phyloP scores from a whole-genome alignment of 208 protist species.

The Leishmania gerbilli region DNA sequence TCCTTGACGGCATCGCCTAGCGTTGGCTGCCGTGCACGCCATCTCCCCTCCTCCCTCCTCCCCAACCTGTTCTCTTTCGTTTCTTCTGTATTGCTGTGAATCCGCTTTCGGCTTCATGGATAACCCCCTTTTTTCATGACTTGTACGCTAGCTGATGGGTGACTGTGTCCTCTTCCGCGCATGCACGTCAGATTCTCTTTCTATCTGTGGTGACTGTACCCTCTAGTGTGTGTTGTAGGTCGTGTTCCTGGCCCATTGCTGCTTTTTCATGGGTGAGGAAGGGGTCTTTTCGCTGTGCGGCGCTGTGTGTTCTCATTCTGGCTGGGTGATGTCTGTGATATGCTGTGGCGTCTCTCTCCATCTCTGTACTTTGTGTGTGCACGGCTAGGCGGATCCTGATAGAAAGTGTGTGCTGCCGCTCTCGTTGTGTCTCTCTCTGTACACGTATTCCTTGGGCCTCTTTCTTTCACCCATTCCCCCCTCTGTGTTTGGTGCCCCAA shows the following conservation, averaged over 20 bases:
- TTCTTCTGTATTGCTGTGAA: background rate
- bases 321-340: background rate
- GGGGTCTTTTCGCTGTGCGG: background rate
- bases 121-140: background rate
- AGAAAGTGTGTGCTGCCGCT: no score
- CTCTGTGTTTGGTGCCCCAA: background rate
- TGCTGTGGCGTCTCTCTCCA: background rate
- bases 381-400: background rate
- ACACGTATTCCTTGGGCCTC: conserved; percentile 3
- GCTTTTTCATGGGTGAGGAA: background rate
- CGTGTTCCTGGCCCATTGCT: background rate
- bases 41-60: background rate
- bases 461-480: no score
- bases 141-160: background rate
- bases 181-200: background rate
- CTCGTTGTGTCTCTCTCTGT: background rate
- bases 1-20: background rate
- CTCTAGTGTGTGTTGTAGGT: background rate
- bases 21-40: background rate
- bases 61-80: background rate
- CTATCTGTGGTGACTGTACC: background rate
- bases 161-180: background rate
- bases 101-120: background rate
- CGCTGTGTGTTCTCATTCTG: background rate
- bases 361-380: background rate